Percentiles rank a stretch among this genome's conserved stretches.
Conservation (phyloP, 306 rosid genomes). For the Abrus pulchellus region DNA sequence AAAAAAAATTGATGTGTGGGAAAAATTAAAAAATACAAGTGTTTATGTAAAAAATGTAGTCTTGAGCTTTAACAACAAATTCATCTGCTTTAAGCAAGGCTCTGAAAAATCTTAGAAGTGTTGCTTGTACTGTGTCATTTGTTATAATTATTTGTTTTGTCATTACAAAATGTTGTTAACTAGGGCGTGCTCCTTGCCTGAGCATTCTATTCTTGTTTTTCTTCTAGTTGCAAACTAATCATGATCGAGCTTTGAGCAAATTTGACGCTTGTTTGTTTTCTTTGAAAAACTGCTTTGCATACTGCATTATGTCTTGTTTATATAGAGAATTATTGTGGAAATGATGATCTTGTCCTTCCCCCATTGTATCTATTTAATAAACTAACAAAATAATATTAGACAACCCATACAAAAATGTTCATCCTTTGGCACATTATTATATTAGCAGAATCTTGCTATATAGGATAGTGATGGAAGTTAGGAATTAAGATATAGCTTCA, state of each 20-base stretch:
- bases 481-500: neutral
- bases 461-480: neutral
- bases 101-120: neutral
- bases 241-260: slow-evolving; percentile 4
- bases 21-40: neutral
- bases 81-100: neutral
- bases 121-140: slow-evolving; percentile 17
- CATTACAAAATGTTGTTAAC: neutral
- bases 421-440: neutral
- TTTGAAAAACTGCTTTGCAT: neutral
- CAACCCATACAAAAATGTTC: neutral
- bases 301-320: neutral
- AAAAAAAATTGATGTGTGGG: neutral
- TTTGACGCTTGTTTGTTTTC: slow-evolving; percentile 4
- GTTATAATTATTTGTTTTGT: slow-evolving; percentile 6
- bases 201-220: neutral
- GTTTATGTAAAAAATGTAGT: neutral
- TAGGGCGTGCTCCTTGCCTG: slow-evolving; percentile 7
- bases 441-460: neutral
- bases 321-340: neutral
- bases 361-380: neutral
- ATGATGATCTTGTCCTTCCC: neutral
- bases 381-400: slow-evolving; percentile 25
- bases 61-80: neutral
- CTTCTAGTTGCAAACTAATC: slow-evolving; percentile 14